Base-by-base conservation (phyloP, 352 stramenopile species). In the Plasmopara viticola region DNA sequence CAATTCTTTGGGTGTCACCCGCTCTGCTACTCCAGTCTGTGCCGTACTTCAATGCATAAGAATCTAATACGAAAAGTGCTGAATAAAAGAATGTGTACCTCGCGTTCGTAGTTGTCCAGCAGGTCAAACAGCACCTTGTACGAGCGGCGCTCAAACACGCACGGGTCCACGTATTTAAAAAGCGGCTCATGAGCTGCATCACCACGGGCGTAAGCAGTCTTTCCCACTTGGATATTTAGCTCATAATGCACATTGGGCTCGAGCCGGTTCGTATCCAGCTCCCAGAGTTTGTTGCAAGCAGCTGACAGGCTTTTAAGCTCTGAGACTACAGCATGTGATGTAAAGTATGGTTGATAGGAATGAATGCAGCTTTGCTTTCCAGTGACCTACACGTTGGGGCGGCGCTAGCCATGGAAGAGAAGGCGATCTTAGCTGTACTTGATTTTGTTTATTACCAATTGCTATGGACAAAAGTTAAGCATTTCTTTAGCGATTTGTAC, bases 161-260 rank as follows among this genome's bases (percentile, higher is more conserved):
- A 59, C 41, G 71, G 64, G 56, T 97, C 78, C 29, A 98, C 87
- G 54, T 76, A 90, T 31, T 72, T 79, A 64, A 98, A 98, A 20
- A 98, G 79, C 28, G 83, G 82, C 12, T 98, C 90, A 33, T 51
- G 55, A 2, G 94, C 92, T 5, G 71, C 72, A 58, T 98, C 93
- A 6, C 90, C 87, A 44, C 86, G 84, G 48, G 90, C 68, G 63
- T 84, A 97, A 12, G 82, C 75, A 45, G 78, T 86, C 66, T 98
- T 98, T 31, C 87, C 87, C 14, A 84, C 68, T 69, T 98, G 93
- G 10, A 98, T 71, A 61, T 98, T 91, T 44, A 98, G 89, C 45
- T 78, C 67, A 56, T 98, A 98, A 66, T 98, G 83, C 39, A 87
- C 72, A 49, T 84, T 75, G 0, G 93, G 87, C 46, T 82, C 71